Percentiles rank a stretch among this genome's conserved stretches.
phyloP scores from a whole-genome alignment of 1,139 yeast species.

The Zygosaccharomyces pseudobailii region DNA sequence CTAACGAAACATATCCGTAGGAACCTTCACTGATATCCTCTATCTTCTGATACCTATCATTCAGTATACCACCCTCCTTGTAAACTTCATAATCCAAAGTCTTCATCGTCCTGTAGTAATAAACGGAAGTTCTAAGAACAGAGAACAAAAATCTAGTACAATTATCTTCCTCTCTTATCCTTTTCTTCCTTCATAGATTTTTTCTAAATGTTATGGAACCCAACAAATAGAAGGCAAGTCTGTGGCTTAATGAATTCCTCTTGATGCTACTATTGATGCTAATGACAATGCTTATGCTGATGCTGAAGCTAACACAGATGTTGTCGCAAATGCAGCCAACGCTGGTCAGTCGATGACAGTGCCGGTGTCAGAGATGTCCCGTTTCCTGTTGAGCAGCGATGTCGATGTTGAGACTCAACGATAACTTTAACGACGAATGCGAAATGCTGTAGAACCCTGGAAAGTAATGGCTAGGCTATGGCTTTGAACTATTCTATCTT shows the following conservation, averaged over 20 bases:
- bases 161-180: neutral
- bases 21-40: conserved; percentile 89
- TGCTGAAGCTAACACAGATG: neutral
- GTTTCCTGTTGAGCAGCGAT: neutral
- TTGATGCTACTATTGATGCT: neutral
- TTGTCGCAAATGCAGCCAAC: neutral
- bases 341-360: conserved; percentile 2
- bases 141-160: neutral
- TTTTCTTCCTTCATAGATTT: neutral
- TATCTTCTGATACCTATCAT: conserved; percentile 61
- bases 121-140: neutral
- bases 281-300: neutral
- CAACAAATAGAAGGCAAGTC: neutral
- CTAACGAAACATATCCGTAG: conserved; percentile 85
- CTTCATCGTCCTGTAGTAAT: conserved; percentile 10
- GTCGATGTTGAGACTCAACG: neutral
- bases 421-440: neutral
- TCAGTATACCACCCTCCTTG: conserved; percentile 58
- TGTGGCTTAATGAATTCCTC: neutral
- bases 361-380: conserved; percentile 2
- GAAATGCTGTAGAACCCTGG: neutral
- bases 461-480: neutral
- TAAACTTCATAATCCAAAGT: conserved; percentile 41
- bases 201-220: neutral
- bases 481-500: neutral